A percentile compares a stretch with the other conserved stretches of the same genome.
Evolutionary conservation across 345 rosid species (phyloP).

Genomic region (Dovyalis caffra): DNA sequence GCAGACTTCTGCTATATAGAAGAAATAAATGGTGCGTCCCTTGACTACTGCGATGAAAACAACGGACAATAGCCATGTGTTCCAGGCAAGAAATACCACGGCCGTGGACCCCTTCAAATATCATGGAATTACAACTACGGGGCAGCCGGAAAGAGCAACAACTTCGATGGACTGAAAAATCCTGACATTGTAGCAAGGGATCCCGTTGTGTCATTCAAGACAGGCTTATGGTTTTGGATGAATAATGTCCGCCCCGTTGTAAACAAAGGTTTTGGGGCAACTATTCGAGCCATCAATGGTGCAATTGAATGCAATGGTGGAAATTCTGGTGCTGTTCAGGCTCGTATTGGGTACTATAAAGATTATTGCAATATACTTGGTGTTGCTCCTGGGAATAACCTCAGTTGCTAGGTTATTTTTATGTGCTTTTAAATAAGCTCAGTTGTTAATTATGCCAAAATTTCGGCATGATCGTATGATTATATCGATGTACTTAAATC

Average conservation of each 20-base stretch:
- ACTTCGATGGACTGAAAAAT: conserved; percentile 52
- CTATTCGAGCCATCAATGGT: conserved; percentile 62
- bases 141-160: conserved; percentile 44
- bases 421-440: not conserved
- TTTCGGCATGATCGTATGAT: too few relatives aligned
- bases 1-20: conserved; percentile 59
- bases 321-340: conserved; percentile 38
- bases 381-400: conserved; percentile 55
- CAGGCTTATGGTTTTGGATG: conserved; percentile 80
- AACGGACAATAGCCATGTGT: conserved; percentile 51
- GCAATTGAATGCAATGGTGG: conserved; percentile 52
- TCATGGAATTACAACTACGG: conserved; percentile 71
- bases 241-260: conserved; percentile 44
- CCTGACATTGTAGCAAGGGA: conserved; percentile 63
- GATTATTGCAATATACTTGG: conserved; percentile 50
- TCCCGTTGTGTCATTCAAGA: conserved; percentile 54
- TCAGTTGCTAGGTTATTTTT: conserved; percentile 40
- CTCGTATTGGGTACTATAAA: conserved; percentile 45
- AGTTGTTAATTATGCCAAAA: not conserved
- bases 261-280: conserved; percentile 67
- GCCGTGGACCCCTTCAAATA: conserved; percentile 66
- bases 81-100: conserved; percentile 51
- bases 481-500: too few relatives aligned
- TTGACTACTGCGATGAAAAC: conserved; percentile 43
- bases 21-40: conserved; percentile 48